phyloP scores from a whole-genome alignment of 176 grass and related monocot species.

The Chloris gayana region DNA sequence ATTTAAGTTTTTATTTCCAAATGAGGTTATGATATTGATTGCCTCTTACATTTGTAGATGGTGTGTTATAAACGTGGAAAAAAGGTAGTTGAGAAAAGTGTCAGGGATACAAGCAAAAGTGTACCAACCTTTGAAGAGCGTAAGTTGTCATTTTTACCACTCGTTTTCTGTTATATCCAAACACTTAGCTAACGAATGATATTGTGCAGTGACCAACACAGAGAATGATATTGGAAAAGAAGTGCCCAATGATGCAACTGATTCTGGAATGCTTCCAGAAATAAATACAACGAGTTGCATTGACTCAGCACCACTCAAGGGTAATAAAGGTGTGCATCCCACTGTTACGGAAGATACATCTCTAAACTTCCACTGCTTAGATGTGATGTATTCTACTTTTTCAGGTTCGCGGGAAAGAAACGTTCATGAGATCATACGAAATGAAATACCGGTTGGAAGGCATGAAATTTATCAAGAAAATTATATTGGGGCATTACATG shows the following conservation, averaged over 20 bases:
- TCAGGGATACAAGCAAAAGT: not conserved
- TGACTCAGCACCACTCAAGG: not conserved
- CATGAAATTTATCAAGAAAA: not conserved
- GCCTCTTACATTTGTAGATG: constrained; percentile 2
- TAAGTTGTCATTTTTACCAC: constrained; percentile 16
- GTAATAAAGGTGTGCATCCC: constrained; percentile 13
- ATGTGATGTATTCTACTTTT: not conserved
- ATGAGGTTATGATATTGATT: not conserved
- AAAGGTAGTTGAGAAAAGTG: not conserved
- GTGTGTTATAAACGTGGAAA: not conserved
- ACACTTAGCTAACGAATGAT: constrained; percentile 11
- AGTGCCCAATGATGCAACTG: not conserved
- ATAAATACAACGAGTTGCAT: not conserved
- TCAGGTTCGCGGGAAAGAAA: constrained; percentile 14
- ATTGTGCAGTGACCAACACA: not conserved
- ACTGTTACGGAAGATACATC: not conserved
- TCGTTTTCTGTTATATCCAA: not conserved
- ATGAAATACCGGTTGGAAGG: not conserved
- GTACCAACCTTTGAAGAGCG: not conserved
- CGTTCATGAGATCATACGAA: not conserved
- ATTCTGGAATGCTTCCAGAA: constrained; percentile 2
- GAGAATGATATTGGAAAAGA: not conserved
- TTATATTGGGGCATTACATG: not conserved
- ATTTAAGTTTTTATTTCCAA: not conserved
- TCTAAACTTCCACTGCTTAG: not conserved